Evolutionary conservation across 225 moss, liverwort and hornwort species (phyloP), one percentile per base, ranked within the genome.

Genomic region (Sphagnum tenellum): DNA sequence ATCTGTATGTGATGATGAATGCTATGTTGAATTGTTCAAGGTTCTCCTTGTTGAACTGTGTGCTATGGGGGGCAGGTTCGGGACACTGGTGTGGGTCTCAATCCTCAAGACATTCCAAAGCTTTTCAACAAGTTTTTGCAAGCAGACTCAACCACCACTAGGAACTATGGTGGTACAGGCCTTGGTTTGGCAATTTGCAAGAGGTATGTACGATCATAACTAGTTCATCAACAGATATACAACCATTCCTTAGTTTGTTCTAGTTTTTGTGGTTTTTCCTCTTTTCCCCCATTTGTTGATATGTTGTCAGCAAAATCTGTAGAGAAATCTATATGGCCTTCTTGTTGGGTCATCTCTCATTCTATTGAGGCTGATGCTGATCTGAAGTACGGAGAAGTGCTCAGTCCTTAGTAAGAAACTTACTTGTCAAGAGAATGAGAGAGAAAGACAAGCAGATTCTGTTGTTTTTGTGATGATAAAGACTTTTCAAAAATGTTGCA

Each of bases 101-200:
- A 78, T 72, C 70, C 84, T 2, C 48, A 59, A 60, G 87, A 81
- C 55, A 84, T 81, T 13, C 74, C 72, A 62, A 79, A 75, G 64
- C 73, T 87, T 14, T 87, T 87, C 67, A 83, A 75, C 70, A 87
- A 79, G 74, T 87, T 87, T 62, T 71, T 77, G 49, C 74, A 72
- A 70, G 83, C 84, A 57, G 87, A 87, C 62, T 76, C 81, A 9
- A 84, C 87, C 61, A 81, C 81, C 52, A 84, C 87, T 47, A 81
- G 87, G 62, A 87, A 84, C 57, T 81, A 83, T 62, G 84, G 84
- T 62, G 87, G 84, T 69, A 83, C 87, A n/a, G 84, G 87, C 67
- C 74, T 87, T 58, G 84, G 87, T 56, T 73, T 87, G 67, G 87
- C 87, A 57, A 84, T 87, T 53, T 87, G 87, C 68, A 87, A 81